phyloP scores from a whole-genome alignment of 2,329 filamentous ascomycete genomes.

The Sarocladiaceae sp. region DNA sequence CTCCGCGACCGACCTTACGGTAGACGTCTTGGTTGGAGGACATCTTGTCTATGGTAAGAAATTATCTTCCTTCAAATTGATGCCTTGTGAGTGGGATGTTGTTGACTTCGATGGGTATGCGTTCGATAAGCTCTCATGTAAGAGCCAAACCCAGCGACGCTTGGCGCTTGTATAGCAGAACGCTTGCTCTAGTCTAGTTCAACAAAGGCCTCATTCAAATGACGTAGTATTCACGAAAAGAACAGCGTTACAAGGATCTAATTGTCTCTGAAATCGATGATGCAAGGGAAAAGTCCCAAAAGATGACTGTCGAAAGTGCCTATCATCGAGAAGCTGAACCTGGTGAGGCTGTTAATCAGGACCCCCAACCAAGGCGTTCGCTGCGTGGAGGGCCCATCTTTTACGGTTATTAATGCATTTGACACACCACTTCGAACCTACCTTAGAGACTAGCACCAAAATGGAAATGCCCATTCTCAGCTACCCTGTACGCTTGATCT shows the following conservation, averaged over 20 bases:
- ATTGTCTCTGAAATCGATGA: background rate
- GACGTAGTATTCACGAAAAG: background rate
- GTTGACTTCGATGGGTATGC: too few species aligned
- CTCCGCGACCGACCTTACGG: constrained; percentile 54
- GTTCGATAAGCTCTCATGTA: too few species aligned
- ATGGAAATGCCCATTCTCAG: too few species aligned
- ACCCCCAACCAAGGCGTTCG: background rate
- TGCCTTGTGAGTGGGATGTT: background rate
- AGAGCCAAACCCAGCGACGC: too few species aligned
- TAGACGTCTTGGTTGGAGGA: constrained; percentile 33
- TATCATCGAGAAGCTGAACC: background rate
- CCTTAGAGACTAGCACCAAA: too few species aligned
- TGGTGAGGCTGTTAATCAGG: background rate
- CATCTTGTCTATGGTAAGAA: background rate
- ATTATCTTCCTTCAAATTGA: background rate
- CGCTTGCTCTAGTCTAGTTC: too few species aligned
- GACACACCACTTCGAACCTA: too few species aligned
- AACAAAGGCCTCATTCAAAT: background rate
- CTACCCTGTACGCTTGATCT: background rate
- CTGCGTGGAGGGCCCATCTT: background rate
- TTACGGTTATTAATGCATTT: constrained; percentile 5
- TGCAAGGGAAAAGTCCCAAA: background rate
- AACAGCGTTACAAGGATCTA: background rate
- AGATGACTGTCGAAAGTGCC: background rate
- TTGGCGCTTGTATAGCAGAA: too few species aligned